These are phyloP conservation scores for Panicum virgatum DNA, from an alignment of 202 grass and related monocot species.

Conservation along the genomic window DNA sequence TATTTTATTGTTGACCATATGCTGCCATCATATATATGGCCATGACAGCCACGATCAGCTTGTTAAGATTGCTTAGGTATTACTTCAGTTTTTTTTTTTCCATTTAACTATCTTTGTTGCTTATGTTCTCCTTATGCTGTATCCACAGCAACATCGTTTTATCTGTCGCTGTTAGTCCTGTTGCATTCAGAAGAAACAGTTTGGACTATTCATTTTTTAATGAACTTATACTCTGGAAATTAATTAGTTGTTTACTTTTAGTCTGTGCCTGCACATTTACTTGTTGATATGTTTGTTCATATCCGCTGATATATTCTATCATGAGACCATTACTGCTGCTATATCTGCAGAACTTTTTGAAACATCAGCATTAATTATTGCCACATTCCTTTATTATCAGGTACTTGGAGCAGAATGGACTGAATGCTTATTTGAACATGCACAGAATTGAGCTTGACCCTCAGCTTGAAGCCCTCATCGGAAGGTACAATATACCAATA, in stretches of 20 bases:
- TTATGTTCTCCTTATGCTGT: conserved; percentile 22
- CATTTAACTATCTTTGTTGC: conserved; percentile 2
- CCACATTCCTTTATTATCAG: no score
- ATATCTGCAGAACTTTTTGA: no score
- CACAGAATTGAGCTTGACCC: conserved; percentile 84
- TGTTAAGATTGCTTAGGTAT: conserved; percentile 94
- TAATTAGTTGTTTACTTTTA: no score
- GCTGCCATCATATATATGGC: conserved; percentile 65
- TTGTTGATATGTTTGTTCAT: no score
- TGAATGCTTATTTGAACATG: conserved; percentile 91
- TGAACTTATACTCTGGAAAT: no score
- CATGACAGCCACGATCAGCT: conserved; percentile 97
- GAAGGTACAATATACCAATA: conserved; percentile 70
- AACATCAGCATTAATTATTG: no score
- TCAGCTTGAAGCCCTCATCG: conserved; percentile 90
- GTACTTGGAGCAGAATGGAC: conserved; percentile 70
- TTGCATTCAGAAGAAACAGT: not conserved
- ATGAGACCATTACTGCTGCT: no score
- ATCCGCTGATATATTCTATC: no score
- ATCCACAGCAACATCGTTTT: not conserved
- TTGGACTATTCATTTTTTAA: conserved; percentile 20
- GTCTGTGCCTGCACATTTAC: no score
- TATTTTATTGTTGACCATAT: conserved; percentile 19
- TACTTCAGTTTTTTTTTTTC: conserved; percentile 26
- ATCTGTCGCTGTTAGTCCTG: not conserved